Percentiles rank a stretch among this genome's conserved stretches.
Evolutionary conservation across 805 yeast species (phyloP).

Genomic region (Teunomyces barrocoloradensis): DNA sequence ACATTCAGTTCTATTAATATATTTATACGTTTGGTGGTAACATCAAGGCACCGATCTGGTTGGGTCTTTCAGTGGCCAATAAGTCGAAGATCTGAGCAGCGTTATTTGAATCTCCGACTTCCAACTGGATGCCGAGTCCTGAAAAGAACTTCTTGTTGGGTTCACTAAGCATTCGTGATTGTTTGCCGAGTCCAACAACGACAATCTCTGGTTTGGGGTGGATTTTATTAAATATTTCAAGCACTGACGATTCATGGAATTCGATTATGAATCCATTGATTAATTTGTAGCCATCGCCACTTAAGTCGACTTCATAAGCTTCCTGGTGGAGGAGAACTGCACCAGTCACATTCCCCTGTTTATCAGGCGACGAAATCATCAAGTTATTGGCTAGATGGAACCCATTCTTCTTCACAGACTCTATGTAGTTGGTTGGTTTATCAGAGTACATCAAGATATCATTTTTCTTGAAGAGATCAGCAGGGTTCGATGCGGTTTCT

Average conservation of each 20-base stretch:
- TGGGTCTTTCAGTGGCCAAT: conserved; percentile 76
- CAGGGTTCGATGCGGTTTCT: conserved; percentile 41
- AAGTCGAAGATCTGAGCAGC: conserved; percentile 73
- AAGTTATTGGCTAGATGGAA: conserved; percentile 56
- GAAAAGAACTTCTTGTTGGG: conserved; percentile 48
- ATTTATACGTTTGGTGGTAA: conserved; percentile 61
- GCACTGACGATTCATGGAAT: conserved; percentile 38
- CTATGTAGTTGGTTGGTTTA: conserved; percentile 44
- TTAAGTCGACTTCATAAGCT: conserved; percentile 57
- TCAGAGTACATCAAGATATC: conserved; percentile 42
- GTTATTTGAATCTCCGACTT: conserved; percentile 58
- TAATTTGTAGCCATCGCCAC: conserved; percentile 43
- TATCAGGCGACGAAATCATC: conserved; percentile 44
- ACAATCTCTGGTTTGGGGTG: conserved; percentile 78
- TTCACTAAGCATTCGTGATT: conserved; percentile 62
- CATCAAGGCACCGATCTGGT: conserved; percentile 68
- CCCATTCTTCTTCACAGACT: conserved; percentile 49
- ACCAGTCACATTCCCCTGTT: conserved; percentile 40
- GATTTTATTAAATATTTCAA: conserved; percentile 50
- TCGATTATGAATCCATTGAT: conserved; percentile 53
- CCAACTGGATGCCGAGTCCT: conserved; percentile 65
- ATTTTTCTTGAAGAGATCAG: conserved; percentile 41
- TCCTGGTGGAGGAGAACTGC: conserved; percentile 55
- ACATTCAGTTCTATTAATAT: conserved; percentile 1
- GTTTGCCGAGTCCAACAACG: conserved; percentile 67